Evolutionary conservation across 768 basidiomycete genomes (phyloP).

Genomic region (Auriscalpium vulgare): DNA sequence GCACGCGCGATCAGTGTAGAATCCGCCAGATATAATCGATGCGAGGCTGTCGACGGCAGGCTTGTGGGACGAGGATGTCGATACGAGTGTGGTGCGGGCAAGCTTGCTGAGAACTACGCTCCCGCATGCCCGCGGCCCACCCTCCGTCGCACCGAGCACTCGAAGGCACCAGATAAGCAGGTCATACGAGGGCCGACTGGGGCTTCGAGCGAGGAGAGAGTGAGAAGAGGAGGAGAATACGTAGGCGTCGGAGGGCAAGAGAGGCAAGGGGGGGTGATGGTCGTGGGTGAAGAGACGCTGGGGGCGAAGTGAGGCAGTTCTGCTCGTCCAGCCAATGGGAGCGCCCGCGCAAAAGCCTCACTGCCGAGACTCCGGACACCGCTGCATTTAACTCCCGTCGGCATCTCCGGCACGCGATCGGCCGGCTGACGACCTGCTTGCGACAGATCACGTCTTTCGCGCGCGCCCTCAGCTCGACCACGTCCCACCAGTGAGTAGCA

Average conservation of each 20-base stretch:
- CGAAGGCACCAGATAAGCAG: background rate
- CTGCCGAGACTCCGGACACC: constrained; percentile 12
- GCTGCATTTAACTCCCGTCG: background rate
- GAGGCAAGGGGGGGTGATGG: constrained; percentile 1
- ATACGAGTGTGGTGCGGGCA: constrained; percentile 13
- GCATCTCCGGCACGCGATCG: too few relatives aligned
- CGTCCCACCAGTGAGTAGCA: too few relatives aligned
- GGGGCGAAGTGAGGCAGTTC: constrained; percentile 31
- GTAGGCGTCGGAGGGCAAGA: background rate
- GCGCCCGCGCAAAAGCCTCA: constrained; percentile 22
- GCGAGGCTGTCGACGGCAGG: too few relatives aligned
- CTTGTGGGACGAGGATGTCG: too few relatives aligned
- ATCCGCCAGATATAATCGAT: too few relatives aligned
- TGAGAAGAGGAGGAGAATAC: background rate
- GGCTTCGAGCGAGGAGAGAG: background rate
- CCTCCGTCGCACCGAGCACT: background rate
- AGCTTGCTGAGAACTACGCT: constrained; percentile 42
- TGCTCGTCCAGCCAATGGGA: constrained; percentile 21
- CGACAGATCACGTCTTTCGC: background rate
- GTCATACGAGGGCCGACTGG: background rate
- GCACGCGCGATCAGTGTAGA: too few relatives aligned
- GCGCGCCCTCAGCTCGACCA: background rate
- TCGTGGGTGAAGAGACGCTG: constrained; percentile 9
- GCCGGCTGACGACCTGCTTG: background rate
- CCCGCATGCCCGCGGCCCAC: constrained; percentile 20